Percentiles rank a stretch among this genome's conserved stretches.
Evolutionary conservation across 371 early-diverging fungal genomes (phyloP).

Genomic region (Massospora cicadina): DNA sequence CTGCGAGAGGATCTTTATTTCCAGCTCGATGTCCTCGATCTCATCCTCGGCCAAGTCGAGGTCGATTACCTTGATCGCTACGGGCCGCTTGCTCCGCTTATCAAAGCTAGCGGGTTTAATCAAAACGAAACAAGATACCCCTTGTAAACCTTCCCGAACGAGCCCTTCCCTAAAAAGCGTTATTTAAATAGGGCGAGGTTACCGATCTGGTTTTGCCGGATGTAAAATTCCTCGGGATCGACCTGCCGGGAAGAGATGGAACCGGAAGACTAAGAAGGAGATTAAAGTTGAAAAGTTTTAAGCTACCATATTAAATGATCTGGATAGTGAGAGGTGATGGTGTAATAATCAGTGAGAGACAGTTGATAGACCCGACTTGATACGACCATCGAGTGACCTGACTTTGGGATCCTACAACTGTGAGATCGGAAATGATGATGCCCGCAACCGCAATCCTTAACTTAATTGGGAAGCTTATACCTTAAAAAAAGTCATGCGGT

Average conservation of each 20-base stretch:
- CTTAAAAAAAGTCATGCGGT: no score
- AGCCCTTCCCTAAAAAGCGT: slow-evolving; percentile 49
- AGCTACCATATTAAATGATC: no score
- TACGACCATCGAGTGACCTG: no score
- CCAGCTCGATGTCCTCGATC: slow-evolving; percentile 94
- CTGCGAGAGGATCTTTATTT: slow-evolving; percentile 90
- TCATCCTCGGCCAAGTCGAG: slow-evolving; percentile 90
- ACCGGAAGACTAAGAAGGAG: neutral
- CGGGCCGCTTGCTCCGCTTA: slow-evolving; percentile 48
- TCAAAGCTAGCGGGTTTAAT: slow-evolving; percentile 33
- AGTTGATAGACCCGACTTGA: no score
- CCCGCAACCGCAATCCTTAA: no score
- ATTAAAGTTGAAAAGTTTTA: no score
- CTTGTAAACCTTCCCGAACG: slow-evolving; percentile 82
- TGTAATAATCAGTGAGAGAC: no score
- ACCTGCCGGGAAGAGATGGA: neutral
- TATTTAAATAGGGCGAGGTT: slow-evolving; percentile 12
- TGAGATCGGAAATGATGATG: no score
- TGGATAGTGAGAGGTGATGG: no score
- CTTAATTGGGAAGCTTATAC: no score
- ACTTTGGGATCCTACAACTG: no score
- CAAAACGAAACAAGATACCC: slow-evolving; percentile 31
- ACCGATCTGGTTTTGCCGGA: slow-evolving; percentile 51
- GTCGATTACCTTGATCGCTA: slow-evolving; percentile 87
- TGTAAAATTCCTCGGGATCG: slow-evolving; percentile 39